These are phyloP conservation scores for Candida lessepsii DNA, from an alignment of 805 yeast genomes.

Conservation along the genomic window DNA sequence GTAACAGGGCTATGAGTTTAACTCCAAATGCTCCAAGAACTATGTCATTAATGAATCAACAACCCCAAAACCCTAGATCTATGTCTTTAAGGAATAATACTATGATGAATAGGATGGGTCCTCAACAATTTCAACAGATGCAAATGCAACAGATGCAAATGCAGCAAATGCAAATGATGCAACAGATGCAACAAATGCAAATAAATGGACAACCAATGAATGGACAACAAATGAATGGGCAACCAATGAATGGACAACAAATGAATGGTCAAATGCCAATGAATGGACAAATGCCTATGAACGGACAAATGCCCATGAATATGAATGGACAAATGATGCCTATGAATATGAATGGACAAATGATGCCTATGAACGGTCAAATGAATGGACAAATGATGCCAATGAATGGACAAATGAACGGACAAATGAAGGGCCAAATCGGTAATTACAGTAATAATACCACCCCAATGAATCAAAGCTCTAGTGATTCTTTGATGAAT, in stretches of 20 bases:
- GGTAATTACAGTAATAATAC: constrained; percentile 7
- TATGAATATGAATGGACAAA: neutral
- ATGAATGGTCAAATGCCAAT: constrained; percentile 9
- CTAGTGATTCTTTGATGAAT: constrained; percentile 34
- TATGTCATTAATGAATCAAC: constrained; percentile 25
- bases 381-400: constrained; percentile 9
- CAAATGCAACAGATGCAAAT: constrained; percentile 7
- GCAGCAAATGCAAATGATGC: constrained; percentile 8
- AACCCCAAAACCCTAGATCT: constrained; percentile 13
- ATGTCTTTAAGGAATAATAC: constrained; percentile 14
- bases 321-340: constrained; percentile 6
- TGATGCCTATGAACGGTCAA: neutral
- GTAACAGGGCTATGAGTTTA: constrained; percentile 18
- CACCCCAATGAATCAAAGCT: constrained; percentile 14
- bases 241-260: constrained; percentile 9
- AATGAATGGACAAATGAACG: constrained; percentile 8
- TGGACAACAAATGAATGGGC: constrained; percentile 7
- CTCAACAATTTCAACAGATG: constrained; percentile 6
- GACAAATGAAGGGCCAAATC: constrained; percentile 3
- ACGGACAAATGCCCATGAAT: constrained; percentile 3
- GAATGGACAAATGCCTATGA: constrained; percentile 1
- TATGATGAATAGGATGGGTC: constrained; percentile 8
- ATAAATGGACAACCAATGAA: neutral
- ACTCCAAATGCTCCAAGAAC: constrained; percentile 23
- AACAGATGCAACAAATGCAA: constrained; percentile 4